Evolutionary conservation across 164 flowering plant species (phyloP).

Genomic region (Piper longum): DNA sequence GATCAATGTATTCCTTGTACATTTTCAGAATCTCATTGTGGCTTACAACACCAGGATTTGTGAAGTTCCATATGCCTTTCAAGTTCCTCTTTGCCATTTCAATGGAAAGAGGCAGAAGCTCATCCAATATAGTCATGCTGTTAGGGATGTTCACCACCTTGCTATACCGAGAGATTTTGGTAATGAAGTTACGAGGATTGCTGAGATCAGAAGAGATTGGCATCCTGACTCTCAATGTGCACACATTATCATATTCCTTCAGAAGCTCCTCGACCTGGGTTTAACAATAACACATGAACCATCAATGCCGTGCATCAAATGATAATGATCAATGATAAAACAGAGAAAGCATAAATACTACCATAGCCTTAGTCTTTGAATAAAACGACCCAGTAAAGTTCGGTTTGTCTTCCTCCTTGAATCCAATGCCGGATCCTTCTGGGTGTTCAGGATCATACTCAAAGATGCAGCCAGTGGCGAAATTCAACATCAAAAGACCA

Average conservation of each 20-base stretch:
- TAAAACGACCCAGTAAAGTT: slow-evolving; percentile 30
- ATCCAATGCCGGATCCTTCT: slow-evolving; percentile 63
- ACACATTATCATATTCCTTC: slow-evolving; percentile 18
- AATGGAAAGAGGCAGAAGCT: slow-evolving; percentile 55
- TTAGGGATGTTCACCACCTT: slow-evolving; percentile 26
- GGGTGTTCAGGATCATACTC: slow-evolving; percentile 18
- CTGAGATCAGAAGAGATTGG: slow-evolving; percentile 17
- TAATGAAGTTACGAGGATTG: slow-evolving; percentile 17
- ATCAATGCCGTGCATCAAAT: background rate
- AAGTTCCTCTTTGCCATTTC: slow-evolving; percentile 68
- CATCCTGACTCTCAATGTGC: slow-evolving; percentile 17
- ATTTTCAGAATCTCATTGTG: slow-evolving; percentile 19
- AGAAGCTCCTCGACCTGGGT: slow-evolving; percentile 30
- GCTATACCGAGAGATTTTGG: slow-evolving; percentile 14
- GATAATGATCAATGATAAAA: background rate
- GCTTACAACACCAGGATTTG: slow-evolving; percentile 17
- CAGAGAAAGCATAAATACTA: slow-evolving; percentile 7
- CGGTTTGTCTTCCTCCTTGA: slow-evolving; percentile 56
- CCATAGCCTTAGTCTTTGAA: slow-evolving; percentile 20
- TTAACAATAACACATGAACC: background rate
- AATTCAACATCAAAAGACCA: slow-evolving; percentile 15
- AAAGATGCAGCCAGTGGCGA: slow-evolving; percentile 20
- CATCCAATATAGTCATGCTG: slow-evolving; percentile 68
- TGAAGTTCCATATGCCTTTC: slow-evolving; percentile 16
- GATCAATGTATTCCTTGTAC: slow-evolving; percentile 25